Conservation (phyloP, 352 stramenopile species). For the Pelagophyceae sp. region DNA sequence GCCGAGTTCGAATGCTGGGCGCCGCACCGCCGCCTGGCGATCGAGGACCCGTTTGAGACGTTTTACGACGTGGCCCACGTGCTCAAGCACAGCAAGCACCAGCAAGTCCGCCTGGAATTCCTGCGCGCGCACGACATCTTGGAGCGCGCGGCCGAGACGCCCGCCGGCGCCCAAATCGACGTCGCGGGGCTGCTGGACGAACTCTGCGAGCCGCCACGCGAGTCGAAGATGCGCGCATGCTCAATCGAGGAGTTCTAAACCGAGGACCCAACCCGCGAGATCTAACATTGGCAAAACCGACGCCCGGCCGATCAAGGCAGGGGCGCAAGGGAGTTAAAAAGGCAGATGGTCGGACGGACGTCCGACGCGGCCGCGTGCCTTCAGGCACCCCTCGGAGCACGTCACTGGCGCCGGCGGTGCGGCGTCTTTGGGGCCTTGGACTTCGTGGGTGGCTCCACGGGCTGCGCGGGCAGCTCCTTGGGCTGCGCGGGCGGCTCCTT, state of each 20-base stretch:
- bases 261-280: no score
- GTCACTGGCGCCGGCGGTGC: no score
- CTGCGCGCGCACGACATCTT: conserved; percentile 55
- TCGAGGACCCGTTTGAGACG: conserved; percentile 97
- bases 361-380: no score
- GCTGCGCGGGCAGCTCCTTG: no score
- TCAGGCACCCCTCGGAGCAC: no score
- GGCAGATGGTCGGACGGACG: no score
- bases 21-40: conserved; percentile 60
- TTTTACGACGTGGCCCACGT: conserved; percentile 95
- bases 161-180: not conserved
- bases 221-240: not conserved
- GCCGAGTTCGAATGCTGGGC: conserved; percentile 64
- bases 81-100: conserved; percentile 69
- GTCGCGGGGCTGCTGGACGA: not conserved
- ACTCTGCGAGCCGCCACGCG: not conserved
- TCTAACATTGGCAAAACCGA: no score
- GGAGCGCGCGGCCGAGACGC: conserved; percentile 28
- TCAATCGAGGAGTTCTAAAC: not conserved
- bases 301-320: no score
- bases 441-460: no score
- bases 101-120: conserved; percentile 58
- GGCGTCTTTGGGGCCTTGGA: no score
- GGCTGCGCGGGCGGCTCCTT: no score
- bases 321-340: no score